phyloP scores from a whole-genome alignment of 2,329 filamentous ascomycete genomes.

The Periconia digitata region DNA sequence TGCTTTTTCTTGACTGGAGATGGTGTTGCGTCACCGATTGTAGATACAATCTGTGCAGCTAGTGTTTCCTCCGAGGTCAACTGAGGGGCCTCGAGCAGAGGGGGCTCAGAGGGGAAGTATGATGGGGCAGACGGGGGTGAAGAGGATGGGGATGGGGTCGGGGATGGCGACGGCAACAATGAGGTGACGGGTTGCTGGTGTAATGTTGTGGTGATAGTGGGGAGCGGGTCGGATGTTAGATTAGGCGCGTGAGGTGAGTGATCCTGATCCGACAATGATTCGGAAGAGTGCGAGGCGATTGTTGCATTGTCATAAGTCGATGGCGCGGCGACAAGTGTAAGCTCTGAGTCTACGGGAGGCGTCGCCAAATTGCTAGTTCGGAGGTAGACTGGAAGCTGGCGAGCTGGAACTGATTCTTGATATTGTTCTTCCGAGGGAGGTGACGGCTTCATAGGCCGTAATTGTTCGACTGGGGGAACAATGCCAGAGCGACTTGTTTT shows the following conservation, averaged over 20 bases:
- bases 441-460: constrained; percentile 15
- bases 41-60: constrained; percentile 44
- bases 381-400: constrained; percentile 8
- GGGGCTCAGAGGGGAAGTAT: constrained; percentile 21
- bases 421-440: constrained; percentile 17
- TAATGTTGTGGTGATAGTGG: not conserved
- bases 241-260: constrained; percentile 4
- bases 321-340: constrained; percentile 25
- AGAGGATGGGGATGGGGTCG: constrained; percentile 4
- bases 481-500: constrained; percentile 20
- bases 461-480: constrained; percentile 11
- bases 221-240: constrained; percentile 12
- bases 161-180: constrained; percentile 4
- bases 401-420: constrained; percentile 17
- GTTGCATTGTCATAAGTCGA: constrained; percentile 17
- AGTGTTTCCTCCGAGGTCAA: constrained; percentile 30
- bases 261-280: constrained; percentile 6
- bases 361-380: constrained; percentile 2
- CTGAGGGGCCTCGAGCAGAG: constrained; percentile 17
- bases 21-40: constrained; percentile 42
- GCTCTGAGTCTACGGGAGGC: constrained; percentile 31
- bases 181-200: not conserved
- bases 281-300: constrained; percentile 1
- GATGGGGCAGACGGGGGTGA: constrained; percentile 18
- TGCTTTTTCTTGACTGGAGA: constrained; percentile 44